Percentiles rank a stretch among this genome's conserved stretches.
phyloP scores from a whole-genome alignment of 2,329 filamentous ascomycete species.

The Aspergillus terreus region DNA sequence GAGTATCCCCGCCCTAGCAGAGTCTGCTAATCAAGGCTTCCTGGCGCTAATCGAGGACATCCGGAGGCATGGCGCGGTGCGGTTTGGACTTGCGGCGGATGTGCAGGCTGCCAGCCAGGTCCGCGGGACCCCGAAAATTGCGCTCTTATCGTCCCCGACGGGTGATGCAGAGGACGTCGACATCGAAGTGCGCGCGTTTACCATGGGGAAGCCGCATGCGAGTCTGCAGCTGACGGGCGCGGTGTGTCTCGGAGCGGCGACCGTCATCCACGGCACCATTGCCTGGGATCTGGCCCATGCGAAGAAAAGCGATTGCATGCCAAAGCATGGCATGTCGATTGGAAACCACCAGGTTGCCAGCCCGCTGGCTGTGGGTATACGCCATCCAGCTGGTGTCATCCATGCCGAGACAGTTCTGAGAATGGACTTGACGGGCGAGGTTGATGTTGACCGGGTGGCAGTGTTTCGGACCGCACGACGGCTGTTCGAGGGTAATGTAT shows the following conservation, averaged over 20 bases:
- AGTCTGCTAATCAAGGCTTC: conserved; percentile 21
- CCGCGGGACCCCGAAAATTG: conserved; percentile 59
- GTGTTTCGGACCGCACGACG: conserved; percentile 19
- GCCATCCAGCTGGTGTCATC: conserved; percentile 16
- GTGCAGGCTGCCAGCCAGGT: conserved; percentile 34
- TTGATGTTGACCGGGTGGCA: conserved; percentile 12
- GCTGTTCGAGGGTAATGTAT: conserved; percentile 19
- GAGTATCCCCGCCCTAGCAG: neutral
- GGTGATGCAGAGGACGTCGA: conserved; percentile 12
- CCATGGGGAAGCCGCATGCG: conserved; percentile 22
- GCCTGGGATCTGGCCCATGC: conserved; percentile 1
- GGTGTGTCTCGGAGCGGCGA: conserved; percentile 21
- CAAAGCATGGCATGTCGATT: conserved; percentile 12
- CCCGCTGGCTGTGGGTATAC: neutral
- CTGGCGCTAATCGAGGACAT: conserved; percentile 51
- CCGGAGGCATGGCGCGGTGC: conserved; percentile 50
- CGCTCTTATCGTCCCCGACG: conserved; percentile 41
- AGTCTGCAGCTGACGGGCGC: conserved; percentile 27
- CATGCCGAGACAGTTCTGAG: conserved; percentile 10
- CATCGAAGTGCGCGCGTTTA: conserved; percentile 20
- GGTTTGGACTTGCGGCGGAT: conserved; percentile 54
- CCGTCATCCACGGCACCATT: conserved; percentile 20
- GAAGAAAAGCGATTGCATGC: neutral
- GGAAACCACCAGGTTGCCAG: neutral
- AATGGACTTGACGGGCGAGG: neutral